These are phyloP conservation scores for Parsonsia alboflavescens DNA, from an alignment of 257 asterid genomes.

Conservation along the genomic window DNA sequence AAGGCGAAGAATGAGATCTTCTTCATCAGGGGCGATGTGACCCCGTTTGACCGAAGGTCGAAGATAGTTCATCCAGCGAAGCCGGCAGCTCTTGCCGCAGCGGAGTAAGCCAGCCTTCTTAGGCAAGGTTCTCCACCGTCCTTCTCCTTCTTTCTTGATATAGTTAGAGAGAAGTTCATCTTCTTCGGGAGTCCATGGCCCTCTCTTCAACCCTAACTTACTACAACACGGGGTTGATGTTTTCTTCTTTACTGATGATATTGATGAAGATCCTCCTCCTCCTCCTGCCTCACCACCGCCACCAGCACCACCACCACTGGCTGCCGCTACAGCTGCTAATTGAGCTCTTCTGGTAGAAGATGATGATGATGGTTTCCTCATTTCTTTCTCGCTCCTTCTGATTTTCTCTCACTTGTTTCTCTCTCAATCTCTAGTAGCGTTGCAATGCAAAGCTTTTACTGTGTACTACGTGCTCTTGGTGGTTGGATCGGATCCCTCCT, in stretches of 20 bases:
- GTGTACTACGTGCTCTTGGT: too few species aligned
- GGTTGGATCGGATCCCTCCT: too few species aligned
- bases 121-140: slow-evolving; percentile 34
- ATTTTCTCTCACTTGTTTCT: neutral
- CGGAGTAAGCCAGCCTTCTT: slow-evolving; percentile 38
- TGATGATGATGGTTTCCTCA: slow-evolving; percentile 19
- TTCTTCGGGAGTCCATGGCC: slow-evolving; percentile 40
- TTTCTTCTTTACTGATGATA: slow-evolving; percentile 1
- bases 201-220: slow-evolving; percentile 34
- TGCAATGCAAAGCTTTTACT: neutral
- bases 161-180: slow-evolving; percentile 23
- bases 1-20: slow-evolving; percentile 78
- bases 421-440: too few species aligned
- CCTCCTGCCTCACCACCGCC: neutral
- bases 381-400: neutral
- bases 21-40: slow-evolving; percentile 59
- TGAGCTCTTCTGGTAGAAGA: neutral
- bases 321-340: neutral
- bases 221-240: slow-evolving; percentile 23
- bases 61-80: slow-evolving; percentile 70
- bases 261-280: slow-evolving; percentile 8
- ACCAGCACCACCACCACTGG: neutral
- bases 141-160: slow-evolving; percentile 34
- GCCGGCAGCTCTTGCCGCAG: slow-evolving; percentile 40
- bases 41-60: slow-evolving; percentile 58